A percentile compares a stretch with the other conserved stretches of the same genome.
Conservation (phyloP, 306 rosid species). For the Castanea mollissima region DNA sequence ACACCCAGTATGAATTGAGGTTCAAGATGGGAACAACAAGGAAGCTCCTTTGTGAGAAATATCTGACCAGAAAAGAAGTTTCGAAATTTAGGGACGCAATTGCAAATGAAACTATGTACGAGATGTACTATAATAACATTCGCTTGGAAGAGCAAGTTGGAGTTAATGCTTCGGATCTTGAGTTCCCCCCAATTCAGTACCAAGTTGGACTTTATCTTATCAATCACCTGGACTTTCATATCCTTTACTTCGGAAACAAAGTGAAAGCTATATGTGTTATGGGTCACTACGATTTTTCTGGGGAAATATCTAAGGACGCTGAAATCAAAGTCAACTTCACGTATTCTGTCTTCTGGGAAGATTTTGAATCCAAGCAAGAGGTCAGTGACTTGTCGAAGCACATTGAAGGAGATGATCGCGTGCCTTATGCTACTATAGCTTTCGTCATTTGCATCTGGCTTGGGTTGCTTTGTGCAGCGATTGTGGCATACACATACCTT, state of each 20-base stretch:
- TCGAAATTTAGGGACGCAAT: neutral
- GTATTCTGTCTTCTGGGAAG: constrained; percentile 15
- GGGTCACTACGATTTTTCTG: neutral
- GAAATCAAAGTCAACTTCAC: constrained; percentile 7
- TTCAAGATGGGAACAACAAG: neutral
- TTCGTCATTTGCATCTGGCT: neutral
- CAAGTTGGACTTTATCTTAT: constrained; percentile 1
- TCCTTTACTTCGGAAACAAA: neutral
- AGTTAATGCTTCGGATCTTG: no score
- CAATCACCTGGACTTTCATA: constrained; percentile 5
- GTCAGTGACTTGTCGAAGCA: no score
- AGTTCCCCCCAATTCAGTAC: no score
- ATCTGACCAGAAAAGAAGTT: constrained; percentile 12
- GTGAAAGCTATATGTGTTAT: neutral
- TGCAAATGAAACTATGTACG: neutral
- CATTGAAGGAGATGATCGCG: no score
- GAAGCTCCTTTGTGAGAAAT: constrained; percentile 7
- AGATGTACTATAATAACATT: constrained; percentile 13
- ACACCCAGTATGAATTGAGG: constrained; percentile 20
- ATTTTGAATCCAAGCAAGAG: neutral
- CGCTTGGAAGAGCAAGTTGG: constrained; percentile 3
- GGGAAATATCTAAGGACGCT: constrained; percentile 10
- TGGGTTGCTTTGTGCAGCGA: neutral
- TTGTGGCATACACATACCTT: constrained; percentile 9
- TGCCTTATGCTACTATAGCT: neutral